Evolutionary conservation across 2,329 filamentous ascomycete genomes (phyloP), one percentile per base, ranked within the genome.

Genomic region (Alternaria arborescens): DNA sequence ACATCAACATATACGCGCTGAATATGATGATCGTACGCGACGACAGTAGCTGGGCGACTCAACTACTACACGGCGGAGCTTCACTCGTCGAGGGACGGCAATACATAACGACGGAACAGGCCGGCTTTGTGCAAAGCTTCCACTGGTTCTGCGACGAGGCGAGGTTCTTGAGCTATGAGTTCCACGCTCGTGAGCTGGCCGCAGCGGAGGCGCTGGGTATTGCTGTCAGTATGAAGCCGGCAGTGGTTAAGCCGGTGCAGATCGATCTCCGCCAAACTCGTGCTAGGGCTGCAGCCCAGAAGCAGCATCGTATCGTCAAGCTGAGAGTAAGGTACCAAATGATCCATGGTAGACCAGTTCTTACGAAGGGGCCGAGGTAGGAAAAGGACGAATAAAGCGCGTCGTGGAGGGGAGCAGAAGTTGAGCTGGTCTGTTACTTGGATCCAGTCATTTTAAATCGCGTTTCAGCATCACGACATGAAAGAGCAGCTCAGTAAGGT

Each of bases 121-220:
- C 22, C 1, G 48, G 52, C 5, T 61, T 59, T 16, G 10, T 43
- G 2, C 54, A 32, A 18, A 65, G 62, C 22, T 66, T 66, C 43
- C 22, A 48, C 0, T 66, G 56, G 56, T 62, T 66, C 38, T 60
- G 59, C 47, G 62, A 66, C 14, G 64, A 66, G 38, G 64, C 38
- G n/a, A 30, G 10, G 1, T 64, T 60, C 14, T 43, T 62, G 18
- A 44, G 53, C 3, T 58, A 22, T 16, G 64, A 66, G 40, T 66
- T 51, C 8, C 46, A 46, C 32, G 56, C 61, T 34, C 51, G 64
- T 7, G 64, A 66, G 8, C 24, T 51, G 28, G 36, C 50, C 3
- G 46, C 51, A 22, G 36, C 26, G 30, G 42, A 30, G 5, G 44
- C 38, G 14, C 10, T 30, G 5, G 47, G 16, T 10, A 6, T 2